Percentiles rank a stretch among this genome's conserved stretches.
phyloP scores from a whole-genome alignment of 345 rosid species.

The Salix caprea region DNA sequence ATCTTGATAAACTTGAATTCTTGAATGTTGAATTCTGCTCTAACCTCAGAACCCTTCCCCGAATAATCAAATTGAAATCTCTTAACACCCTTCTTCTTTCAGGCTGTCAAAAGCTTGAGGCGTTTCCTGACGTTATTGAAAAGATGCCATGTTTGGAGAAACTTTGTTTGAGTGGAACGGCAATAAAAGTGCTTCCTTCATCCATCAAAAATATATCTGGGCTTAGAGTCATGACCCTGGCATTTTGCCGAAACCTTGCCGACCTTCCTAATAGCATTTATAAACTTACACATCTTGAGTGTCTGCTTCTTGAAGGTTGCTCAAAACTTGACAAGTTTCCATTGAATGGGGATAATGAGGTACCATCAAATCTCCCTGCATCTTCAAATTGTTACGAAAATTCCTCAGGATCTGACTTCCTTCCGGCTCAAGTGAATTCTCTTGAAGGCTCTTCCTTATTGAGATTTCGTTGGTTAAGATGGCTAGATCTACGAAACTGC shows the following conservation, averaged over 20 bases:
- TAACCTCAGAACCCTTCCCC: constrained; percentile 21
- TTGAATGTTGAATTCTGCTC: constrained; percentile 24
- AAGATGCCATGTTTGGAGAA: constrained; percentile 4
- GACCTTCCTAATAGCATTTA: constrained; percentile 22
- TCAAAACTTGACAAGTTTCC: constrained; percentile 20
- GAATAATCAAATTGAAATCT: constrained; percentile 8
- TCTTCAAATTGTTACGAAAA: too few species aligned
- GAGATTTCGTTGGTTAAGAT: constrained; percentile 7
- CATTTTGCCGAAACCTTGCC: constrained; percentile 14
- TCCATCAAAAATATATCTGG: constrained; percentile 18
- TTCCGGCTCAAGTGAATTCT: too few species aligned
- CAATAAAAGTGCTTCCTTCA: constrained; percentile 20
- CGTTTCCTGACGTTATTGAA: constrained; percentile 20
- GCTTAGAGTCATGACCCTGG: constrained; percentile 8
- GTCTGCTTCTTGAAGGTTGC: constrained; percentile 19
- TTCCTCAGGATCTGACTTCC: too few species aligned
- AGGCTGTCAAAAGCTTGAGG: constrained; percentile 21
- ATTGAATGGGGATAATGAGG: too few species aligned
- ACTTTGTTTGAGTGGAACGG: constrained; percentile 9
- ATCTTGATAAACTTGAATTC: constrained; percentile 3
- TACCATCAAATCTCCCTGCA: too few species aligned
- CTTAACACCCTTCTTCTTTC: constrained; percentile 11
- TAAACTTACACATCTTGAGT: constrained; percentile 6
- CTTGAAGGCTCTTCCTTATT: background rate
- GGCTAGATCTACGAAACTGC: constrained; percentile 7